Evolutionary conservation across 1,284 basidiomycete genomes (phyloP).

Genomic region (Ganoderma multipileum): DNA sequence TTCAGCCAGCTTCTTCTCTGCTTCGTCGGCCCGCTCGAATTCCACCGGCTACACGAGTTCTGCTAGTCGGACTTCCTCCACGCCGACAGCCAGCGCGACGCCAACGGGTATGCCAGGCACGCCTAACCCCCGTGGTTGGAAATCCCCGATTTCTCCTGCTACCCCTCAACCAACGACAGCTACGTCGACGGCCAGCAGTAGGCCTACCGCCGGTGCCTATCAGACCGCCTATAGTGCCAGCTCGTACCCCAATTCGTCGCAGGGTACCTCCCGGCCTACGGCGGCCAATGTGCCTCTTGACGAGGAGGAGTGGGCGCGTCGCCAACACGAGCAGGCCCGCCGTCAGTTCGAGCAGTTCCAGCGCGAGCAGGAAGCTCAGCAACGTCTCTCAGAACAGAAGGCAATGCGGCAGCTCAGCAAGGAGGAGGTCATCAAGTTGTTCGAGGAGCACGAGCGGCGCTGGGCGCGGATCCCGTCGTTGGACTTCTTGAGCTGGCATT

Average conservation of each 20-base stretch:
- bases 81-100: constrained; percentile 31
- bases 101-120: constrained; percentile 28
- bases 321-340: constrained; percentile 61
- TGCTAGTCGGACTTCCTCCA: constrained; percentile 35
- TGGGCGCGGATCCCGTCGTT: constrained; percentile 55
- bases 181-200: constrained; percentile 28
- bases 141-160: constrained; percentile 26
- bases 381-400: constrained; percentile 45
- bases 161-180: constrained; percentile 32
- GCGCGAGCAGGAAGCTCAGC: constrained; percentile 59
- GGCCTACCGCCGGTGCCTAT: constrained; percentile 25
- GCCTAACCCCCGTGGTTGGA: constrained; percentile 29
- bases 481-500: constrained; percentile 54
- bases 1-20: constrained; percentile 28
- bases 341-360: constrained; percentile 66
- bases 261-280: constrained; percentile 13
- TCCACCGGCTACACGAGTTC: constrained; percentile 35
- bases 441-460: constrained; percentile 61
- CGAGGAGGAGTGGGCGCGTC: constrained; percentile 60
- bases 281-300: constrained; percentile 20
- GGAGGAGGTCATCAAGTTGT: constrained; percentile 58
- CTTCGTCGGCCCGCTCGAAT: constrained; percentile 33
- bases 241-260: constrained; percentile 15
- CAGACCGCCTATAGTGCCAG: constrained; percentile 22
- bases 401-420: constrained; percentile 54